phyloP scores from a whole-genome alignment of 495 filamentous ascomycete species.

The Clohesyomyces aquaticus region DNA sequence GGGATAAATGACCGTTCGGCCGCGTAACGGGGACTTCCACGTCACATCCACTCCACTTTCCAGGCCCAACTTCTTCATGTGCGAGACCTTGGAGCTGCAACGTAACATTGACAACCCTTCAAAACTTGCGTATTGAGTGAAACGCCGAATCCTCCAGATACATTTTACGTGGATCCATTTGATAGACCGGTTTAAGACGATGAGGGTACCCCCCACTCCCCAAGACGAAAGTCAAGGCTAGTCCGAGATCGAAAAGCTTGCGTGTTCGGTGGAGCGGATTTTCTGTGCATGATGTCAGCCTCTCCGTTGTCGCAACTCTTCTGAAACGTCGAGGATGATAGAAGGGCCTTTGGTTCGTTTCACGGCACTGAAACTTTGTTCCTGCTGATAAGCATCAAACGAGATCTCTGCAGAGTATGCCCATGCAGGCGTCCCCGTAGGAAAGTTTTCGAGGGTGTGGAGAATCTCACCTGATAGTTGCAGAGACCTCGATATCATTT shows the following conservation, averaged over 20 bases:
- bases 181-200: constrained; percentile 14
- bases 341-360: no score
- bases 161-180: neutral
- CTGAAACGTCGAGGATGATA: neutral
- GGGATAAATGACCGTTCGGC: no score
- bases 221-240: constrained; percentile 8
- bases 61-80: constrained; percentile 16
- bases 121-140: constrained; percentile 6
- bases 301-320: neutral
- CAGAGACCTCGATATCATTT: no score
- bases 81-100: constrained; percentile 32
- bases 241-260: constrained; percentile 18
- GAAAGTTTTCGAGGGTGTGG: no score
- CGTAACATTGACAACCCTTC: constrained; percentile 17
- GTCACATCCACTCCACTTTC: constrained; percentile 14
- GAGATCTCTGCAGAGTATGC: no score
- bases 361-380: no score
- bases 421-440: no score
- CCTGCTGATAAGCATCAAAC: no score
- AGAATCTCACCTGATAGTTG: no score
- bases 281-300: constrained; percentile 2
- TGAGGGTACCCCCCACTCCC: constrained; percentile 16
- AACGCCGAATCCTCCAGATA: neutral
- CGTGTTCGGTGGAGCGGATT: constrained; percentile 19
- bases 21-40: constrained; percentile 9